Evolutionary conservation across 139 green algal genomes (phyloP), one percentile per base, ranked within the genome.

Genomic region (Chlorella sp.): DNA sequence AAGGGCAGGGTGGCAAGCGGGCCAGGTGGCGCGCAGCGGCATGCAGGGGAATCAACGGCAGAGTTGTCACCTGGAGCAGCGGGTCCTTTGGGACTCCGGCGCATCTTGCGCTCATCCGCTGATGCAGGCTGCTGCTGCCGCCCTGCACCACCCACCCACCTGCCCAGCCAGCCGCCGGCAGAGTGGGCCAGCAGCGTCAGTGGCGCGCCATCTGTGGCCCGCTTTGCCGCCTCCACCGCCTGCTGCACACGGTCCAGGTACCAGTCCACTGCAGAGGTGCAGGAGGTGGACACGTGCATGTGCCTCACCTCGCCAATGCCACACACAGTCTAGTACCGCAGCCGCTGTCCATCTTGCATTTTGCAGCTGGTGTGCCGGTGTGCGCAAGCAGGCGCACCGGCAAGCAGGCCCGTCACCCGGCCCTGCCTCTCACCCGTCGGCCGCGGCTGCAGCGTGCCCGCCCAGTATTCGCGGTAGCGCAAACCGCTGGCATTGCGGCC

Each of bases 111-210:
- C n/a, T n/a, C n/a, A n/a, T n/a, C n/a, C n/a, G n/a, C n/a, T n/a
- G 32, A 32, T 25, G 34, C 6, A 16, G 44, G 41, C 23, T 36
- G 20, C 34, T 41, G 28, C 25, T 13, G 25, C 71, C 2, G 63
- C 64, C 28, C 51, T 20, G 47, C 18, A n/a, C n/a, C n/a, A n/a
- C 47, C 18, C 1, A 6, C 62, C 16, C 78, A 74, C 78, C n/a
- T 90, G 0, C 92, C 94, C 41, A 98, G 88, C 95, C 95, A 98
- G 44, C 95, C 95, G 9, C 95, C 97, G 11, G 96, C 96, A 55
- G 91, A 97, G 90, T 99, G 97, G 15, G 92, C 94, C 38, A 99
- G 81, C 63, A 99, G 81, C 5, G 93, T 94, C 41, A 98, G 86
- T 15, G 92, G 91, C 6, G 85, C 91, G 17, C 87, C 93, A 62